Base-by-base conservation (phyloP, 441 rosid genomes). In the Isatis lusitanica region DNA sequence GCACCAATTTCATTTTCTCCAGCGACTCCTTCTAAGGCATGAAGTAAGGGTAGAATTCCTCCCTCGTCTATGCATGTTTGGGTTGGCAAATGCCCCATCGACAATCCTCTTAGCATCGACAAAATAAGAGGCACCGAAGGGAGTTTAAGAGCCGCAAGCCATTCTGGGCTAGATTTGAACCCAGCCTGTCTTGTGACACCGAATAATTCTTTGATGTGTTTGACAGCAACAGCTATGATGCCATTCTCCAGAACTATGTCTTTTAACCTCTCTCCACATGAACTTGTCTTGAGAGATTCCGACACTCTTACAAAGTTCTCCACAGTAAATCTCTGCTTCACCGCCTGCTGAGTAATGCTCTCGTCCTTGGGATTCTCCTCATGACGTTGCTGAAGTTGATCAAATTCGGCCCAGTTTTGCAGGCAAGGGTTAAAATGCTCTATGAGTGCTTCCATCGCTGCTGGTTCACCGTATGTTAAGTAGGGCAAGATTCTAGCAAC, bases 401-500 rank as follows among this genome's bases (percentile, higher is more conserved):
- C 92, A 76, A 93, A 97, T 66, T 88, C 99, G 64, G 82, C 69
- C 99, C 99, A 97, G 81, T 94, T 83, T 81, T 85, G 92, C 89
- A 97, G 83, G 83, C 82, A 91, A 16, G 97, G 93, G 67, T 83
- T 84, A 79, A 97, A 97, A 82, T 97, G 97, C 82, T 91, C 90
- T 81, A 94, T 85, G 36, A 97, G 96, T 50, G 97, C 97, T 83
- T 91, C 98, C 99, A 94, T 97, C 8, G 99, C 99, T 79, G 96
- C 97, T 78, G 99, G 93, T 84, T 97, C 99, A 81, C 99, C 99
- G 80, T 97, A 97, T 61, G 99, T 97, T 79, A 97, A 85, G 81
- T 93, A 94, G 4, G 99, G 99, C 83, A 97, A 87, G 76, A 97
- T 97, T 85, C 99, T 89, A 39, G 99, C 99, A 63, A 97, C 99